Conservation (phyloP, 2,329 filamentous ascomycete genomes). For the Meredithiella fracta region DNA sequence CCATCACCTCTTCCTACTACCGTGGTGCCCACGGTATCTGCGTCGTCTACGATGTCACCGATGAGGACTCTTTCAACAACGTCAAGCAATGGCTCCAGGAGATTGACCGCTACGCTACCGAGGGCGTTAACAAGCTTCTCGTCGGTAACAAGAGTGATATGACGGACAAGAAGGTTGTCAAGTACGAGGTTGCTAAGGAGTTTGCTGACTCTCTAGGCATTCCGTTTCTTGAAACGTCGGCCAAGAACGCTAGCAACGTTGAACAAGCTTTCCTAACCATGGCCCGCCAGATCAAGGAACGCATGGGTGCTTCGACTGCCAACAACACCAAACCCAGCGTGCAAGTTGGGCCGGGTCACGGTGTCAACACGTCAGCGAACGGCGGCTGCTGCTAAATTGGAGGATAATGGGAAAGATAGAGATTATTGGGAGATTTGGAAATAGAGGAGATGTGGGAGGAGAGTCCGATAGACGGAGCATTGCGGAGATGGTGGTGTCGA, state of each 20-base stretch:
- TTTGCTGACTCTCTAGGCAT: conserved; percentile 98
- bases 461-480: neutral
- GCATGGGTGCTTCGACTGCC: conserved; percentile 88
- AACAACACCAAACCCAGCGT: conserved; percentile 98
- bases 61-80: conserved; percentile 99
- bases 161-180: conserved; percentile 99
- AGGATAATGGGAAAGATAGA: neutral
- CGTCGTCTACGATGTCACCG: conserved; percentile 99
- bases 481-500: neutral
- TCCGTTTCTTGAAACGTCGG: conserved; percentile 97
- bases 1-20: conserved; percentile 99
- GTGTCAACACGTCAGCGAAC: conserved; percentile 72
- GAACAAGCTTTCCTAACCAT: conserved; percentile 99
- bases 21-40: conserved; percentile 97
- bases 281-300: conserved; percentile 99
- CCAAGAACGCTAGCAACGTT: conserved; percentile 98
- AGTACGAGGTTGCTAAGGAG: conserved; percentile 99
- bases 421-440: neutral
- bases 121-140: conserved; percentile 98
- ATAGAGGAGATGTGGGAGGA: neutral
- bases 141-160: conserved; percentile 99
- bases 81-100: conserved; percentile 99
- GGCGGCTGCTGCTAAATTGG: conserved; percentile 70
- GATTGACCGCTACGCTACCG: conserved; percentile 97
- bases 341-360: conserved; percentile 86